A percentile compares a stretch with the other conserved stretches of the same genome.
Conservation (phyloP, 1,139 yeast species). For the Zygosaccharomyces pseudobailii region DNA sequence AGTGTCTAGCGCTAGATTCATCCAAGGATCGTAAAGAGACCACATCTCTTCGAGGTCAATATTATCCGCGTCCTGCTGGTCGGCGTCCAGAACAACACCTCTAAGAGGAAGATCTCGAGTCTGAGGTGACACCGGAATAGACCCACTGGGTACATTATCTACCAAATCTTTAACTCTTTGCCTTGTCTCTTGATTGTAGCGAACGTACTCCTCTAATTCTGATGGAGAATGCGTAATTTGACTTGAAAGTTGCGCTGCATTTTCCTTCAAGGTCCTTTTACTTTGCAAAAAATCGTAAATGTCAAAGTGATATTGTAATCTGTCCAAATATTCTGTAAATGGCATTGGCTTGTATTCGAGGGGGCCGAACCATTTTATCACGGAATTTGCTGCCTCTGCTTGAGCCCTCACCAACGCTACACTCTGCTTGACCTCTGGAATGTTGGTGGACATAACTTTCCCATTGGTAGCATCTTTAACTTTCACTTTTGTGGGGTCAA, state of each 20-base stretch:
- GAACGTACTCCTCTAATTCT: slow-evolving; percentile 14
- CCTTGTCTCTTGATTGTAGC: slow-evolving; percentile 16
- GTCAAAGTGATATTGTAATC: slow-evolving; percentile 36
- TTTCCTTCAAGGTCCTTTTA: slow-evolving; percentile 15
- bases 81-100: slow-evolving; percentile 21
- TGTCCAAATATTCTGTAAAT: slow-evolving; percentile 43
- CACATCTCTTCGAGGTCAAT: slow-evolving; percentile 30
- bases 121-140: slow-evolving; percentile 11
- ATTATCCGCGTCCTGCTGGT: slow-evolving; percentile 20
- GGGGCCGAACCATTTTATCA: slow-evolving; percentile 54
- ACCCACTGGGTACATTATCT: slow-evolving; percentile 14
- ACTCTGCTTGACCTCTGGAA: slow-evolving; percentile 34
- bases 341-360: slow-evolving; percentile 49
- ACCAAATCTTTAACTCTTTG: slow-evolving; percentile 13
- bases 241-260: slow-evolving; percentile 9
- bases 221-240: slow-evolving; percentile 12
- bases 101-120: slow-evolving; percentile 15
- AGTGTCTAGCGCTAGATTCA: slow-evolving; percentile 33
- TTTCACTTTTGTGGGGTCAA: slow-evolving; percentile 32
- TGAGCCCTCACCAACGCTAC: slow-evolving; percentile 41
- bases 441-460: slow-evolving; percentile 26
- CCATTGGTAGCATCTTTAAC: slow-evolving; percentile 32
- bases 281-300: slow-evolving; percentile 27
- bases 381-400: slow-evolving; percentile 42
- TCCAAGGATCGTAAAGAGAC: slow-evolving; percentile 35